Conservation (phyloP, 805 yeast genomes). For the Cyberlindnera euphorbiiphila region DNA sequence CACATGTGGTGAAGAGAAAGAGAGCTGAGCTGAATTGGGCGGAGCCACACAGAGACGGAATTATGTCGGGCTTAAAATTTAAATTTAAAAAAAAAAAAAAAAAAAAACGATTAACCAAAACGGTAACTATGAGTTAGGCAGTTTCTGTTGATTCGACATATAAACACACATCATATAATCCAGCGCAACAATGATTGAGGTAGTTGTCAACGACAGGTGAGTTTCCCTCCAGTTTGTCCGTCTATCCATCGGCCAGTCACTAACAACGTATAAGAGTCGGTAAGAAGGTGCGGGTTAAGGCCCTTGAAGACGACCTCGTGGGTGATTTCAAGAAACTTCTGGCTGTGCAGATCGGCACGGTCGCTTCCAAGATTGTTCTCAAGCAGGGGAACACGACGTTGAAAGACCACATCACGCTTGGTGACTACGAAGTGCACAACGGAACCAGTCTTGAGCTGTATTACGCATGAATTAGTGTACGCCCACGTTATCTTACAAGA, state of each 20-base stretch:
- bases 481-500: no score
- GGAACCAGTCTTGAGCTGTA: constrained; percentile 86
- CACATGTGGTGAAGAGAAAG: background rate
- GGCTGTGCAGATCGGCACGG: constrained; percentile 76
- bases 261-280: constrained; percentile 54
- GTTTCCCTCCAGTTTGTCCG: no score
- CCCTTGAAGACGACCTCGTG: constrained; percentile 77
- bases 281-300: constrained; percentile 82
- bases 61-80: no score
- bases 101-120: background rate
- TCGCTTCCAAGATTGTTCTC: constrained; percentile 58
- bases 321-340: constrained; percentile 88
- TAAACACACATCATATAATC: background rate
- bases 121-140: background rate
- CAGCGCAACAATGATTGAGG: constrained; percentile 55
- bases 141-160: background rate
- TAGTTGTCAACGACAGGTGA: constrained; percentile 62
- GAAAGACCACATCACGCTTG: constrained; percentile 87
- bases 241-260: constrained; percentile 4
- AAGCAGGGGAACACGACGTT: constrained; percentile 82
- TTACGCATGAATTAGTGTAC: constrained; percentile 52
- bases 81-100: background rate
- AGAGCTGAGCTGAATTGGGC: no score
- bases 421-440: constrained; percentile 92
- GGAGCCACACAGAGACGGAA: no score